Evolutionary conservation across 768 basidiomycete genomes (phyloP), one percentile per base, ranked within the genome.

Genomic region (Floccularia luteovirens): DNA sequence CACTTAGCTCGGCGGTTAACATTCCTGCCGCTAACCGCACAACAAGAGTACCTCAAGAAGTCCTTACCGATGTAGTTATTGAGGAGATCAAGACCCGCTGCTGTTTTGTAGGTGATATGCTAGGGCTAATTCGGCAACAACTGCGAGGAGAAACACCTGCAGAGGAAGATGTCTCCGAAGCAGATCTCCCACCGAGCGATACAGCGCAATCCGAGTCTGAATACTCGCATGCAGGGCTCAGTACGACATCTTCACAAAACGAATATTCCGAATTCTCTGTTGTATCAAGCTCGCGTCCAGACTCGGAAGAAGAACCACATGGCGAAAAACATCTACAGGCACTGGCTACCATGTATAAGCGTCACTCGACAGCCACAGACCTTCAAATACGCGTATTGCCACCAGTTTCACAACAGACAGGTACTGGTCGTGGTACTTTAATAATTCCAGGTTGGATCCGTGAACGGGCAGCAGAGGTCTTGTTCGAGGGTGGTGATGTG

Each of bases 391-490:
- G 69, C 2, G 84, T 90, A 16, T 60, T 68, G 12, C 84, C 86
- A 21, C 83, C 88, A 5, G 54, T 62, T 2, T 65, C 74, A 10
- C 82, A 85, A 51, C 81, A 79, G 48, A 63, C 68, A 10, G 82
- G 84, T 1, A 82, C 83, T 1, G 88, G 87, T 2, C 64, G 72
- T 5, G 90, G 87, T 0, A 90, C 82, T 0, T 58, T 96, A 33
- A 67, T 88, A 32, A 76, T 98, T 31, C 94, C 94, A 1, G 94
- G 94, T 2, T 99, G 96, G 96, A 72, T 99, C 28, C 64, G 94
- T 31, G 94, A 98, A 56, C 72, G 93, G 11, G 85, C 85, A 1
- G 80, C 92, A 1, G 96, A 98, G 58, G 73, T 94, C 4, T 63
- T 97, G 7, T 97, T 96, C 46, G 88, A 90, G 54, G 82, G 82